A percentile compares a stretch with the other conserved stretches of the same genome.
These are phyloP conservation scores for Atkinsonella hypoxylon DNA, from an alignment of 2,329 filamentous ascomycete species.

Conservation along the genomic window DNA sequence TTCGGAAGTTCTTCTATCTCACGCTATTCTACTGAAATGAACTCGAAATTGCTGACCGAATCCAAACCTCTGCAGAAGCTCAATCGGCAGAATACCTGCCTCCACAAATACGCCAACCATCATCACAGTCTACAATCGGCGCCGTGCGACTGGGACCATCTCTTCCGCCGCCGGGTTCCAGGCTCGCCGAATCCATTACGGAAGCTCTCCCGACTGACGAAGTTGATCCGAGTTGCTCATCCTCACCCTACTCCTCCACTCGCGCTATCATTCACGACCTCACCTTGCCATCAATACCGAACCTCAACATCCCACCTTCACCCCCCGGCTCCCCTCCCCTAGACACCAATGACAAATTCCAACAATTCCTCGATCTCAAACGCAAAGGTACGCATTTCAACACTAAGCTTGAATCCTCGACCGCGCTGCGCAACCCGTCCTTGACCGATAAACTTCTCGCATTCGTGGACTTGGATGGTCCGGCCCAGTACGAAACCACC, in stretches of 20 bases:
- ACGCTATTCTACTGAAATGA: too few relatives aligned
- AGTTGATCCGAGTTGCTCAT: slow-evolving; percentile 6
- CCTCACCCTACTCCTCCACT: slow-evolving; percentile 56
- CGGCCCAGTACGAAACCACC: slow-evolving; percentile 55
- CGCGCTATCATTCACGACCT: slow-evolving; percentile 57
- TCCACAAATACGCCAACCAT: not conserved
- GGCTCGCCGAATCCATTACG: slow-evolving; percentile 9
- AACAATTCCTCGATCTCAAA: slow-evolving; percentile 66
- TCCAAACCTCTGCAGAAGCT: not conserved
- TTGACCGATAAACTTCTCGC: slow-evolving; percentile 60
- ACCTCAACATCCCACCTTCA: slow-evolving; percentile 63
- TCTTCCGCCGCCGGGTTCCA: slow-evolving; percentile 20
- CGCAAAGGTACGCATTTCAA: slow-evolving; percentile 70
- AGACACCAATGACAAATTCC: slow-evolving; percentile 52
- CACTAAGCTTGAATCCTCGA: slow-evolving; percentile 53
- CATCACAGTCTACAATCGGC: slow-evolving; percentile 11
- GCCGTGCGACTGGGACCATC: slow-evolving; percentile 27
- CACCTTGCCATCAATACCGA: slow-evolving; percentile 59
- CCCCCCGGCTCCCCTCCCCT: slow-evolving; percentile 49
- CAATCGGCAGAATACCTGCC: not conserved
- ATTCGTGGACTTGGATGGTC: slow-evolving; percentile 42
- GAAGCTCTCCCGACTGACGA: slow-evolving; percentile 16
- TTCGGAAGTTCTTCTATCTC: too few relatives aligned
- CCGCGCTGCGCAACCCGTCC: slow-evolving; percentile 58
- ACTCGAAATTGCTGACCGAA: not conserved